Base-by-base conservation (phyloP, 371 early-diverging fungal genomes). In the Saksenaea vasiformis region DNA sequence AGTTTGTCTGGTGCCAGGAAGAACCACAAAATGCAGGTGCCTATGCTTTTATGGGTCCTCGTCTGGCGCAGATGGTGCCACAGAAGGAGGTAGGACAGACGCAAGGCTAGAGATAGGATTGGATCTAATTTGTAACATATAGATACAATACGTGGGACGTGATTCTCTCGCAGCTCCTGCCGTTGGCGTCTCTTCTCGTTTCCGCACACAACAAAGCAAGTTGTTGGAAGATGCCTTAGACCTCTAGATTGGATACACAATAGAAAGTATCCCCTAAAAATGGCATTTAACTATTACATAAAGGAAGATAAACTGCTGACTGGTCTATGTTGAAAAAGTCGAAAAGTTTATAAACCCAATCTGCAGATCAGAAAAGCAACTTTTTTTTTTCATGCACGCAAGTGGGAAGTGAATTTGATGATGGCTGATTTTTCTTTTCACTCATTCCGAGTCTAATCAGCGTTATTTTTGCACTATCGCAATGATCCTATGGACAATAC, bases 21-120 rank as follows among this genome's bases (percentile, higher is more conserved):
- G 98, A 98, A 66, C 95, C 93, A 15, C 90, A 93, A 74, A 98
- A 98, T 74, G 89, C 90, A 17, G 98, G 98, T 27, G 91, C 91
- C 15, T 98, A 88, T 69, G 69, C 90, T 4, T 96, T 91, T 80
- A 89, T 96, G 66, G 91, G 85, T 62, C 98, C 96, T 28, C 80
- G 98, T 34, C 74, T 98, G 53, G 78, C 82, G 58, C 91, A 91
- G 60, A 53, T 94, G 47, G 66, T 96, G 26, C 89, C 85, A 19
- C 55, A 68, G 26, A 68, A 66, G 5, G 67, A 72, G 68, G 77
- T 76, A 76, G 73, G 55, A 38, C 3, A 13, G n/a, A 39, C 13
- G 55, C 24, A 7, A 5, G 39, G 5, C 31, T 15, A 15, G 64
- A 34, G 7, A 19, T 22, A 27, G n/a, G n/a, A 13, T 47, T 28